phyloP scores from a whole-genome alignment of 2,329 filamentous ascomycete genomes.

The Beauveria varroae region DNA sequence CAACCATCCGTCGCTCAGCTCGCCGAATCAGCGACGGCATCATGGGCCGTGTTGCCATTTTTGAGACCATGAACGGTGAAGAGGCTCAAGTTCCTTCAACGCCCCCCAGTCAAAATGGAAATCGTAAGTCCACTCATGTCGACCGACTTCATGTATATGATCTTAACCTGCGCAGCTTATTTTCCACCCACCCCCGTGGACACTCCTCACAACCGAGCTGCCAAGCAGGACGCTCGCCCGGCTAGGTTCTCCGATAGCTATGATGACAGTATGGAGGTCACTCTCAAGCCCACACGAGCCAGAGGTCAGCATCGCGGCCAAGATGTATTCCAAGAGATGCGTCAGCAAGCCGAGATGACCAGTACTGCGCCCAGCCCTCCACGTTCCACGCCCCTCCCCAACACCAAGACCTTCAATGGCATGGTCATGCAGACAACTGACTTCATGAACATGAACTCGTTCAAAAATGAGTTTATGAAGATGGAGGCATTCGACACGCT shows the following conservation, averaged over 20 bases:
- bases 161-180: slow-evolving; percentile 37
- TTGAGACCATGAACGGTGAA: slow-evolving; percentile 44
- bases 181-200: slow-evolving; percentile 61
- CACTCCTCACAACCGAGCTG: slow-evolving; percentile 46
- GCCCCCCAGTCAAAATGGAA: slow-evolving; percentile 51
- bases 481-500: slow-evolving; percentile 27
- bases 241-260: slow-evolving; percentile 52
- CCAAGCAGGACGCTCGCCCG: slow-evolving; percentile 34
- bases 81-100: slow-evolving; percentile 48
- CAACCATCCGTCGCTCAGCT: slow-evolving; percentile 33
- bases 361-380: slow-evolving; percentile 48
- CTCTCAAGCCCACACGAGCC: slow-evolving; percentile 48
- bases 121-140: slow-evolving; percentile 38
- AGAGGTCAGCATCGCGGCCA: slow-evolving; percentile 37
- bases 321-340: slow-evolving; percentile 52
- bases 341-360: slow-evolving; percentile 45
- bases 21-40: slow-evolving; percentile 53
- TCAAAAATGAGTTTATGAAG: slow-evolving; percentile 38
- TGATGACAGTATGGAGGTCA: slow-evolving; percentile 60
- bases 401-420: slow-evolving; percentile 38
- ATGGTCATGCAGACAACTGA: slow-evolving; percentile 46
- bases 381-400: slow-evolving; percentile 41
- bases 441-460: slow-evolving; percentile 47
- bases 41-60: slow-evolving; percentile 52
- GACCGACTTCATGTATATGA: neutral